A percentile compares a stretch with the other conserved stretches of the same genome.
phyloP scores from a whole-genome alignment of 169 alveolate species.

The Plasmodium reichenowi region DNA sequence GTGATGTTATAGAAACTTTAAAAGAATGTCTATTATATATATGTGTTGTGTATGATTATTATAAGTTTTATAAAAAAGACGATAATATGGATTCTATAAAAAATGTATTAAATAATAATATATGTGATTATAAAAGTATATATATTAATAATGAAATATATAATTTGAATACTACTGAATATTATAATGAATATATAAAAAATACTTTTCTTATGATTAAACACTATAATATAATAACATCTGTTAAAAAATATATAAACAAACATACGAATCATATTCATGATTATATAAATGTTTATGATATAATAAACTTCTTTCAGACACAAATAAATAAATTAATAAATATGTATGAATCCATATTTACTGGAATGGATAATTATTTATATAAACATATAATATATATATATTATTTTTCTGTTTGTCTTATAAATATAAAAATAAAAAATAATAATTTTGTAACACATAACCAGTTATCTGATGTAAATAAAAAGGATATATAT shows the following conservation, averaged over 20 bases:
- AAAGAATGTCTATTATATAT: constrained; percentile 29
- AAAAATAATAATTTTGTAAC: constrained; percentile 1
- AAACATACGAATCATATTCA: constrained; percentile 19
- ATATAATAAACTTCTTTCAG: constrained; percentile 22
- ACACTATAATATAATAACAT: constrained; percentile 45
- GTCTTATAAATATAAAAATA: constrained; percentile 61
- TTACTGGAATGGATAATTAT: constrained; percentile 28
- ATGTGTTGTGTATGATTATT: constrained; percentile 37
- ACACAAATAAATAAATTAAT: constrained; percentile 35
- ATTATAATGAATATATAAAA: constrained; percentile 25
- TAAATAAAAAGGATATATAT: neutral
- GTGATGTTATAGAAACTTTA: constrained; percentile 20
- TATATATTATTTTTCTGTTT: constrained; percentile 47
- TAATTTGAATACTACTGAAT: neutral
- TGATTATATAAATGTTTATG: constrained; percentile 8
- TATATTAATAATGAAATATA: neutral
- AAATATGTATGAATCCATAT: constrained; percentile 31
- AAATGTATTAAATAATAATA: neutral
- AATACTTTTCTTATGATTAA: constrained; percentile 41
- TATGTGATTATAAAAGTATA: neutral
- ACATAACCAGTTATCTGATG: neutral
- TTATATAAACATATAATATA: constrained; percentile 58
- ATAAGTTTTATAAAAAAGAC: constrained; percentile 6
- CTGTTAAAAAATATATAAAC: constrained; percentile 9
- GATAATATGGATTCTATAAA: neutral